Evolutionary conservation across 2,329 filamentous ascomycete genomes (phyloP).

Genomic region (Berkeleyomyces basicola): DNA sequence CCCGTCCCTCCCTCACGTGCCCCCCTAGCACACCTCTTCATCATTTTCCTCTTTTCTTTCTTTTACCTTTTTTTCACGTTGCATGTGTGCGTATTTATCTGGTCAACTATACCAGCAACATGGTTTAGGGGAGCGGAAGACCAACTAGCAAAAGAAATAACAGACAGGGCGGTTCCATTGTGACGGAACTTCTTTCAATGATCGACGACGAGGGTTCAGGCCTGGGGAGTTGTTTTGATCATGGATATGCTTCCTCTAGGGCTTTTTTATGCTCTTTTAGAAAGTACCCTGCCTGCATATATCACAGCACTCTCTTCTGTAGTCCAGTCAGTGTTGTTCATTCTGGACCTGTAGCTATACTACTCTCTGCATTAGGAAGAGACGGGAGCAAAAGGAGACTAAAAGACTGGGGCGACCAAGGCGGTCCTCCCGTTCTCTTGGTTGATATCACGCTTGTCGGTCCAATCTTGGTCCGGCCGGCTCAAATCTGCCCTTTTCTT

Average conservation of each 20-base stretch:
- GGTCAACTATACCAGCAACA: background rate
- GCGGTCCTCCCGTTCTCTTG: background rate
- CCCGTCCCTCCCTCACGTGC: too few relatives aligned
- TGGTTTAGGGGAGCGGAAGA: background rate
- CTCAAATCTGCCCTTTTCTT: background rate
- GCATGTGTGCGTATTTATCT: too few relatives aligned
- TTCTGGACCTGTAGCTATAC: background rate
- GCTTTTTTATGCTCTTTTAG: background rate
- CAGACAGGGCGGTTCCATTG: background rate
- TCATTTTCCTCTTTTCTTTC: too few relatives aligned
- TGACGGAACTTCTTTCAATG: background rate
- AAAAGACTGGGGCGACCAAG: background rate
- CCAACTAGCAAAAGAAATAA: background rate
- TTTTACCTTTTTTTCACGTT: too few relatives aligned
- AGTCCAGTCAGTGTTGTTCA: background rate
- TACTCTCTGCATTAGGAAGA: background rate
- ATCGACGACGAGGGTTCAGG: background rate
- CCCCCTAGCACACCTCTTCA: too few relatives aligned
- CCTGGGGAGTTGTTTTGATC: background rate
- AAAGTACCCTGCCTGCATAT: background rate
- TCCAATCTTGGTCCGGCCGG: background rate
- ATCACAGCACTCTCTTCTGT: background rate
- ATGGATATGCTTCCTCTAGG: background rate
- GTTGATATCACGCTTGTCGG: background rate
- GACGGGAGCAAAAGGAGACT: background rate